phyloP scores from a whole-genome alignment of 371 early-diverging fungal genomes.

The Zopfochytrium polystomum region DNA sequence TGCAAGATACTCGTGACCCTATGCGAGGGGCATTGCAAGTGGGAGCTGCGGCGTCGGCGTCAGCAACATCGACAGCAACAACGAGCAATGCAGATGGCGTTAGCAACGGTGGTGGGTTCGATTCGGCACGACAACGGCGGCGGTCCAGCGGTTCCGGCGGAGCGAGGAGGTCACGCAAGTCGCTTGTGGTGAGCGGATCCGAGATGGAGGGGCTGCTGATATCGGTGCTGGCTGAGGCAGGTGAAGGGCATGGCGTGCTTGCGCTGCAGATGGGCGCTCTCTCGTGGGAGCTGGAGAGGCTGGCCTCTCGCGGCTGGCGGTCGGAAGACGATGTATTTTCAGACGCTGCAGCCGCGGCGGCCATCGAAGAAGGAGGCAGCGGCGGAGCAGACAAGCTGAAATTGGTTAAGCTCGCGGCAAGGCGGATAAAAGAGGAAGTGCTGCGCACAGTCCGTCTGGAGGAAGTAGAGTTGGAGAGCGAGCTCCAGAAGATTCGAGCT shows the following conservation, averaged over 20 bases:
- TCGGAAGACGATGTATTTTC: neutral
- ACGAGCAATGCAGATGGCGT: neutral
- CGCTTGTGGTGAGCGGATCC: conserved; percentile 18
- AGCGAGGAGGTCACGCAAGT: conserved; percentile 1
- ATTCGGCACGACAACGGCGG: neutral
- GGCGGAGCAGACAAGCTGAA: neutral
- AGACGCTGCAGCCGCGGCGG: neutral
- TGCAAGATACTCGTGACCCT: no score
- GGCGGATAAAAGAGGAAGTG: neutral
- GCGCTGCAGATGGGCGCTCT: conserved; percentile 18
- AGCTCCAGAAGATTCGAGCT: neutral
- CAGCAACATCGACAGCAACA: neutral
- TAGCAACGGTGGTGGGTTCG: neutral
- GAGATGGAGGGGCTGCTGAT: conserved; percentile 15
- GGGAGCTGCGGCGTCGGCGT: neutral
- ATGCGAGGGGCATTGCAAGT: conserved; percentile 5
- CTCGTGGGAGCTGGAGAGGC: conserved; percentile 17
- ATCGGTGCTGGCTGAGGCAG: conserved; percentile 16
- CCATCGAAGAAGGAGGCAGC: neutral
- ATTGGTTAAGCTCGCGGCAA: neutral
- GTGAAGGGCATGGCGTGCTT: conserved; percentile 20
- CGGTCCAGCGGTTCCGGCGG: neutral
- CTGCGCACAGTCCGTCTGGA: neutral
- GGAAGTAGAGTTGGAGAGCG: neutral
- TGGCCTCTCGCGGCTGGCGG: conserved; percentile 6